Percentiles rank a stretch among this genome's conserved stretches.
phyloP scores from a whole-genome alignment of 1,284 basidiomycete genomes.

The Caloboletus inedulis region DNA sequence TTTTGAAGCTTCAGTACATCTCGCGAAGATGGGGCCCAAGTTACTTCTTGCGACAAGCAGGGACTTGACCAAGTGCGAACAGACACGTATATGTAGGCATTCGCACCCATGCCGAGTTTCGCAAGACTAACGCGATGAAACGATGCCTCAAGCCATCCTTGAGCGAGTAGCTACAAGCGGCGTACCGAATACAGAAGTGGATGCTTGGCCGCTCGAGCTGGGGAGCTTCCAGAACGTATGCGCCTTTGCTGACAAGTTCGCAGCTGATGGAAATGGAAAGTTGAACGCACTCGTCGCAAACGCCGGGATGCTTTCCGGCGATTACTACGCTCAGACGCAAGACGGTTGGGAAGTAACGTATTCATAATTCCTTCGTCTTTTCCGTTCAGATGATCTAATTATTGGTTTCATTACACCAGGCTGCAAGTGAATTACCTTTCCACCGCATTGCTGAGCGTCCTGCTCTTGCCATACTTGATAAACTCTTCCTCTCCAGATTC shows the following conservation, averaged over 20 bases:
- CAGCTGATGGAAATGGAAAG: slow-evolving; percentile 6
- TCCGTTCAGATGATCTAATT: background rate
- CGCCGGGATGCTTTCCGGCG: slow-evolving; percentile 14
- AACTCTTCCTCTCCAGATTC: slow-evolving; percentile 15
- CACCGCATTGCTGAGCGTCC: slow-evolving; percentile 23
- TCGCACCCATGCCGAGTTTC: background rate
- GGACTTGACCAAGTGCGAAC: slow-evolving; percentile 23
- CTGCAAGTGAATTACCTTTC: slow-evolving; percentile 34
- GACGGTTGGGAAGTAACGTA: slow-evolving; percentile 31
- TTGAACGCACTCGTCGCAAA: slow-evolving; percentile 25
- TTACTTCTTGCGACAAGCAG: slow-evolving; percentile 27
- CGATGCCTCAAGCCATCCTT: slow-evolving; percentile 13
- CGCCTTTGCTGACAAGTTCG: slow-evolving; percentile 24
- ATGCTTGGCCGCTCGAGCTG: slow-evolving; percentile 22
- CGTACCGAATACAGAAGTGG: background rate
- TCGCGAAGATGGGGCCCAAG: slow-evolving; percentile 26
- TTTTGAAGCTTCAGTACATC: slow-evolving; percentile 28
- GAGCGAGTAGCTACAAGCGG: background rate
- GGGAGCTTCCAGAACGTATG: slow-evolving; percentile 23
- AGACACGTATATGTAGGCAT: slow-evolving; percentile 21
- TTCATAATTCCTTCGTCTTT: background rate
- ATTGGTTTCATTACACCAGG: slow-evolving; percentile 8
- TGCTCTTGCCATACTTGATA: slow-evolving; percentile 29
- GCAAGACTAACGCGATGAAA: background rate
- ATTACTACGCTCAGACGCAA: slow-evolving; percentile 17